Evolutionary conservation across 2,329 filamentous ascomycete species (phyloP), one percentile per base, ranked within the genome.

Genomic region (Colletotrichum neosansevieriae): DNA sequence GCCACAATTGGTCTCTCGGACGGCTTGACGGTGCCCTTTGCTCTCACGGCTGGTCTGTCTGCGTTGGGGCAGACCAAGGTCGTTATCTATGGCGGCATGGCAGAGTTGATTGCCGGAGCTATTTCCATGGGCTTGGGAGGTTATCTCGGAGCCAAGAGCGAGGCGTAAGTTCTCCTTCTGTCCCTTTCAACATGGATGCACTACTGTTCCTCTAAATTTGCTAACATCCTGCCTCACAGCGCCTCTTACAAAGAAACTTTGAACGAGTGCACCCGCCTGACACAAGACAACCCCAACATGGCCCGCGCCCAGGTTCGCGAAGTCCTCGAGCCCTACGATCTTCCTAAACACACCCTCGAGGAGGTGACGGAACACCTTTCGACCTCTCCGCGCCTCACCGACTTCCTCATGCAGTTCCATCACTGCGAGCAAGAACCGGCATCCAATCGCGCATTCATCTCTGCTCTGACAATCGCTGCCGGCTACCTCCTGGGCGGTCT

Each of bases 81-180:
- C 4, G 89, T 92, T 71, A 88, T 95, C 67, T 88, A 91, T 71
- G 92, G 90, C 58, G 92, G 92, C 6, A 82, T 93, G 34, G 92
- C 92, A 4, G 92, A 94, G 81, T 84, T 94, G 56, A 91, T 92
- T 75, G 90, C 90, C 0, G 92, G 92, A 17, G 89, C 90, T 72
- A 93, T 94, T 72, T 91, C 87, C 61, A 94, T 94, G 92, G 92
- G 92, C 1, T 82, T 94, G 6, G 91, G 92, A 24, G 91, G 89
- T 6, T 94, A 92, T 76, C 83, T 94, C 2, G 91, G 90, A 9
- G 90, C 89, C 32, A 81, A 83, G 47, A 88, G 87, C 0, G 87
- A 90, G 74, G 70, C 61, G 71, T 73, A 65, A 49, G 71, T 63
- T 7, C 11, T 15, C 6, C 29, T 13, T 29, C 32, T 21, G 2